These are phyloP conservation scores for Trichosphaerium sp. DNA, from an alignment of 78 protist genomes.

Conservation along the genomic window DNA sequence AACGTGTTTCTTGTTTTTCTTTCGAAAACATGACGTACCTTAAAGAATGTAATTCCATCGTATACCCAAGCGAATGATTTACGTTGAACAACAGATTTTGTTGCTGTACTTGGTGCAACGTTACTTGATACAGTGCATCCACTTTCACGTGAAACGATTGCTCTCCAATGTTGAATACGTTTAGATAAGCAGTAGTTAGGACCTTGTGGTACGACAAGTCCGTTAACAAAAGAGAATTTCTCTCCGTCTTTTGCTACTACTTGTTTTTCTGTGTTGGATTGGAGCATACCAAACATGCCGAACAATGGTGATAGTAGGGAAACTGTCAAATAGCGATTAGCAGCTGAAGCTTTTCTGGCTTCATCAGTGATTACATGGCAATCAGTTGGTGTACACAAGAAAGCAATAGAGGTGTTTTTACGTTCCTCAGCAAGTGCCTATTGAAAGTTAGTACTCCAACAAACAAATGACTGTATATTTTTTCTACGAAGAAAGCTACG, in stretches of 20 bases:
- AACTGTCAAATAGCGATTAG: too few species aligned
- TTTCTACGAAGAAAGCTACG: too few species aligned
- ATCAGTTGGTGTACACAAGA: conserved; percentile 55
- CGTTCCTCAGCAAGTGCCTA: neutral
- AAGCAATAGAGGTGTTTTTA: conserved; percentile 7
- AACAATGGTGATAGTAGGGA: too few species aligned
- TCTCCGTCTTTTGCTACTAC: neutral
- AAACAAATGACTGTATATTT: too few species aligned
- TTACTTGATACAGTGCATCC: conserved; percentile 7
- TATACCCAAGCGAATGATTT: conserved; percentile 36
- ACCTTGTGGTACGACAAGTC: conserved; percentile 27
- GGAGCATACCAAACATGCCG: too few species aligned
- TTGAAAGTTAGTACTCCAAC: too few species aligned
- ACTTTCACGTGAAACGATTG: conserved; percentile 2
- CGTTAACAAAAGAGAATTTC: neutral
- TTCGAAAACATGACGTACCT: too few species aligned
- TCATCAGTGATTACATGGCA: neutral
- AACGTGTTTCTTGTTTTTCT: too few species aligned
- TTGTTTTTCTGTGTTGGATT: neutral
- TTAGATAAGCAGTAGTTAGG: conserved; percentile 66
- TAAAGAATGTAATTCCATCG: conserved; percentile 33
- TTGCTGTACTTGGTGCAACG: conserved; percentile 51
- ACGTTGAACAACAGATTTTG: conserved; percentile 38
- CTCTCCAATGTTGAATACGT: conserved; percentile 64
- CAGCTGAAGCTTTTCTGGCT: neutral